These are phyloP conservation scores for Neovahlkampfia damariscottae DNA, from an alignment of 78 protist species.

Conservation along the genomic window DNA sequence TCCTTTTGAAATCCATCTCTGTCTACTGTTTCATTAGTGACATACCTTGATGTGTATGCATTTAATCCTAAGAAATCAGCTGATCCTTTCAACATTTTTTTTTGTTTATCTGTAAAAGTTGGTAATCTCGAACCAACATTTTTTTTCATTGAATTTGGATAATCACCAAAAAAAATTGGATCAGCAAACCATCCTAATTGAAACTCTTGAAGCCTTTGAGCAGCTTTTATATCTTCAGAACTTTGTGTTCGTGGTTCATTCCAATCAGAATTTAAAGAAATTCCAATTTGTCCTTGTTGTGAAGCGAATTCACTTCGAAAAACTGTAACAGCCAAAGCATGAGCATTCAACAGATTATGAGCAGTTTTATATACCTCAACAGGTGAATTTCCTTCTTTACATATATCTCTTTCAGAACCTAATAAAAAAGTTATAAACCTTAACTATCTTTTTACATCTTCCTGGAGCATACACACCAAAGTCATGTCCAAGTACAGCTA, in stretches of 20 bases:
- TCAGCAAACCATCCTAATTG: conserved; percentile 31
- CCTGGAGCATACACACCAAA: conserved; percentile 2
- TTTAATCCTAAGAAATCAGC: conserved; percentile 46
- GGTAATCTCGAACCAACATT: conserved; percentile 28
- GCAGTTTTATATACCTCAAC: not conserved
- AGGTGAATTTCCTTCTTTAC: not conserved
- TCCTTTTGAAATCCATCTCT: not conserved
- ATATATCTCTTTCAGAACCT: too few species aligned
- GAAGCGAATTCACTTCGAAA: not conserved
- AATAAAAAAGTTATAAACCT: too few species aligned
- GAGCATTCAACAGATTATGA: not conserved
- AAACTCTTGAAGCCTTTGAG: conserved; percentile 24
- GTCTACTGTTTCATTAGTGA: not conserved
- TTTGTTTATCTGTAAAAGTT: conserved; percentile 1
- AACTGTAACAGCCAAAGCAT: not conserved
- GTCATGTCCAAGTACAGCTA: conserved; percentile 20
- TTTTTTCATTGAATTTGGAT: conserved; percentile 29
- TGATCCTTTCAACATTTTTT: conserved; percentile 11
- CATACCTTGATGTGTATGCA: conserved; percentile 29
- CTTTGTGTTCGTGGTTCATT: not conserved
- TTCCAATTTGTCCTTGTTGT: conserved; percentile 11
- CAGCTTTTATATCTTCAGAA: conserved; percentile 24
- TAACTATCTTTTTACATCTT: not conserved
- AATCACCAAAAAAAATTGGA: conserved; percentile 33
- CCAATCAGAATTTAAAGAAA: conserved; percentile 20